Base-by-base conservation (phyloP, 2,329 filamentous ascomycete species). In the Cercospora zeae-maydis region DNA sequence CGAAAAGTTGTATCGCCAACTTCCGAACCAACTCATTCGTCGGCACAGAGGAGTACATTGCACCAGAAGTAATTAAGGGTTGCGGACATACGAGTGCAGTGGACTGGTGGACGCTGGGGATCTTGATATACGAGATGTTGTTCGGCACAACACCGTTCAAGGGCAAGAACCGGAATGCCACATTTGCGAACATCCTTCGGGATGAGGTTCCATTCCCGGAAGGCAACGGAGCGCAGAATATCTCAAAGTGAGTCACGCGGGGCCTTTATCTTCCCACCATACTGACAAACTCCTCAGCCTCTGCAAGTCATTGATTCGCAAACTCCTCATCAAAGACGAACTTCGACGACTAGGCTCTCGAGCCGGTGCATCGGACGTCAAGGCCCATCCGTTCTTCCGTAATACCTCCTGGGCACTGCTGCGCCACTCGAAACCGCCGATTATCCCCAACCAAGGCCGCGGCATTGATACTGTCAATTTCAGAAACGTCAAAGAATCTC, bases 121-220 rank as follows among this genome's bases (percentile, higher is more conserved):
- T 99, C 69, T 79, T 99, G 73, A 92, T 99, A 61, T 99, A 98
- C 76, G 95, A 99, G 78, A 99, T 99, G 95, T 83, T 99, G 36
- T 99, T 93, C 79, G 95, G 95, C 60, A 99, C 93, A 0, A 99
- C 95, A 0, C 95, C 95, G 1, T 99, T 99, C 84, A 99, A 99
- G 82, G 95, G 95, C 70, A 98, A 99, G 85, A 99, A 97, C 78
- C 87, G 95, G 39, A 99, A 98, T 72, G 92, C 93, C 13, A 99
- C 95, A 0, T 99, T 99, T 80, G 93, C 93, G 65, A 99, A 98
- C 75, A 99, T 99, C 69, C 78, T 99, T 66, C 84, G 93, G 58
- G 95, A 99, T 76, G 95, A 99, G 69, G 95, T 97, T 65, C 91
- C 91, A 5, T 99, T 99, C 78, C 93, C 95, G 0, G 95, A 99